Evolutionary conservation across 2,329 filamentous ascomycete genomes (phyloP).

Genomic region (Penicillium italicum): DNA sequence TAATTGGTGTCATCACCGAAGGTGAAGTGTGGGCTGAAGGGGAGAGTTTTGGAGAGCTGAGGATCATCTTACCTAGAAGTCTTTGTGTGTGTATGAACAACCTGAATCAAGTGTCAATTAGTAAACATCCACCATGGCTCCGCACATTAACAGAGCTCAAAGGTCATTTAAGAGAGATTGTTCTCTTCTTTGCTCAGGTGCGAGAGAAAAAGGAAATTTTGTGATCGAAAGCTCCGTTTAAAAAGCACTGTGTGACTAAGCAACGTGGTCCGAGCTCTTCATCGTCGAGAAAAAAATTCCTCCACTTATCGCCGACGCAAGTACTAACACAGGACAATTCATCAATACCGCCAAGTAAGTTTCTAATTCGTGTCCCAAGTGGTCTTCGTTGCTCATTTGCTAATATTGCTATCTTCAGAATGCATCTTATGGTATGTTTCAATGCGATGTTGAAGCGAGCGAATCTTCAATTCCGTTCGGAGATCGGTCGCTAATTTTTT

Average conservation of each 20-base stretch:
- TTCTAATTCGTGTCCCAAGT: background rate
- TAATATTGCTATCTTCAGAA: conserved; percentile 23
- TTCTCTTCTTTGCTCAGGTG: background rate
- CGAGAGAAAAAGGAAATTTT: conserved; percentile 13
- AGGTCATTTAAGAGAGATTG: background rate
- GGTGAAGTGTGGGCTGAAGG: conserved; percentile 12
- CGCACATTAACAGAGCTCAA: conserved; percentile 4
- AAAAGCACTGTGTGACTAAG: conserved; percentile 23
- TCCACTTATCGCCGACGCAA: conserved; percentile 19
- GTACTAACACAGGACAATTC: conserved; percentile 13
- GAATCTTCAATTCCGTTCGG: conserved; percentile 9
- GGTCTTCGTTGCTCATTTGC: background rate
- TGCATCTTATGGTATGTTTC: conserved; percentile 43
- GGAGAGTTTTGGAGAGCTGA: conserved; percentile 12
- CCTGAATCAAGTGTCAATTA: conserved; percentile 2
- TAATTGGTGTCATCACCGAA: conserved; percentile 47
- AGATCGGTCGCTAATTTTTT: conserved; percentile 11
- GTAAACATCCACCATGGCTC: conserved; percentile 4
- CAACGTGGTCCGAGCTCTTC: conserved; percentile 17
- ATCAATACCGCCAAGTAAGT: conserved; percentile 31
- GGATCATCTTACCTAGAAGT: conserved; percentile 18
- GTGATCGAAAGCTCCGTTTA: conserved; percentile 17
- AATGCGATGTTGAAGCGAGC: conserved; percentile 1
- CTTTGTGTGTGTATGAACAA: background rate
- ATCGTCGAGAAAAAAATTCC: conserved; percentile 27